Evolutionary conservation across 345 rosid species (phyloP).

Genomic region (Citrus maxima): DNA sequence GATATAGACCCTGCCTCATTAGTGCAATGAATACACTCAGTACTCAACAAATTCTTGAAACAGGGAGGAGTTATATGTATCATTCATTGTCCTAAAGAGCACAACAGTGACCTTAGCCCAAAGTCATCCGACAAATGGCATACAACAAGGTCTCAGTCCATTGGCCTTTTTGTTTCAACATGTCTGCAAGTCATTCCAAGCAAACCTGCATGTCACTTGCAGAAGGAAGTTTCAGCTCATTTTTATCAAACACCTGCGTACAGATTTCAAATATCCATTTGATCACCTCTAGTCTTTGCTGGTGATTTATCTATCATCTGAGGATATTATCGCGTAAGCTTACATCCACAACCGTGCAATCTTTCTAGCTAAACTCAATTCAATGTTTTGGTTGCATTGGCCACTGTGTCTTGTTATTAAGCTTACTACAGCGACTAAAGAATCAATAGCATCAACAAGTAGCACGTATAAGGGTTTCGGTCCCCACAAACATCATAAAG

Average conservation of each 20-base stretch:
- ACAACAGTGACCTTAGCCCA: conserved; percentile 16
- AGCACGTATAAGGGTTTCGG: conserved; percentile 41
- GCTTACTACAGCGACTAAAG: conserved; percentile 24
- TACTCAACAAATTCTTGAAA: not conserved
- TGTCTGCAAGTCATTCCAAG: not conserved
- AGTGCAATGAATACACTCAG: not conserved
- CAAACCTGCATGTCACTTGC: not conserved
- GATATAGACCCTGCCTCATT: conserved; percentile 20
- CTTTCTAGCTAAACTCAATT: not conserved
- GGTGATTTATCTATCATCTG: not conserved
- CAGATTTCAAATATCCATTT: not conserved
- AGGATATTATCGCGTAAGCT: not conserved
- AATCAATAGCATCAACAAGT: conserved; percentile 38
- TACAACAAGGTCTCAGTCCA: conserved; percentile 15
- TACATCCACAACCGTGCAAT: conserved; percentile 10
- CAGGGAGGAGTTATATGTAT: not conserved
- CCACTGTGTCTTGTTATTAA: conserved; percentile 15
- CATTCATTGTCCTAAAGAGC: conserved; percentile 15
- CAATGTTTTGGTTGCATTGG: conserved; percentile 18
- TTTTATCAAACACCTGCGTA: not conserved
- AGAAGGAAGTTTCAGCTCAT: not conserved
- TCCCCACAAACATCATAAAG: conserved; percentile 29
- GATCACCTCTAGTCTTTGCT: not conserved
- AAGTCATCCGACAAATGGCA: conserved; percentile 18
- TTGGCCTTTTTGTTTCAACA: conserved; percentile 1